phyloP scores from a whole-genome alignment of 176 grass and related monocot species.

The Eleusine coracana region DNA sequence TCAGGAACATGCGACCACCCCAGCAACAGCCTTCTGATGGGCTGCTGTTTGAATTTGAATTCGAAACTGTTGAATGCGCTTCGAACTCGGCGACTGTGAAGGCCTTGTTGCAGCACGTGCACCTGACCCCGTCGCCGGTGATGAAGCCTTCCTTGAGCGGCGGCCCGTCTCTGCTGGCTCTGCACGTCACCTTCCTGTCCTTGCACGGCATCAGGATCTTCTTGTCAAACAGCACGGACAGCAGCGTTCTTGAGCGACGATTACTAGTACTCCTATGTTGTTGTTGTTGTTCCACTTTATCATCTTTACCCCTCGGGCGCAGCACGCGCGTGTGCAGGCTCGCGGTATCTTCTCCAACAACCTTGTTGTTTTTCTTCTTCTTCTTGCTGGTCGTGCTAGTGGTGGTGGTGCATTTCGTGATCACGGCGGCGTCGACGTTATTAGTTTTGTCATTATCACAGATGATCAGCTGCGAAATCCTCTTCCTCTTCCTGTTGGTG shows the following conservation, averaged over 20 bases:
- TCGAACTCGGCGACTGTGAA: conserved; percentile 59
- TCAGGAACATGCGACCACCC: conserved; percentile 36
- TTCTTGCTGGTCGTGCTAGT: background rate
- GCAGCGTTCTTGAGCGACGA: conserved; percentile 39
- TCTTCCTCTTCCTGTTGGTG: conserved; percentile 11
- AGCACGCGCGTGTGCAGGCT: conserved; percentile 1
- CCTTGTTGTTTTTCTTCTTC: background rate
- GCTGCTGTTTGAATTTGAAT: too few species aligned
- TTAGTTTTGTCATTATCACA: too few species aligned
- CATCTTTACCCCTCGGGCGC: background rate
- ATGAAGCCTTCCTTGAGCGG: conserved; percentile 44
- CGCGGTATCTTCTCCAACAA: too few species aligned
- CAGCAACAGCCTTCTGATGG: background rate
- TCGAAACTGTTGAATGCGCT: conserved; percentile 23
- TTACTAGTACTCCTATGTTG: too few species aligned
- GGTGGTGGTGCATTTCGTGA: background rate
- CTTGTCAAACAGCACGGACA: conserved; percentile 61
- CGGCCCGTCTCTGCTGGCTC: background rate
- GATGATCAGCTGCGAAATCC: background rate
- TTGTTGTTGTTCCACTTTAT: too few species aligned
- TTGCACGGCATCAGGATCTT: conserved; percentile 34
- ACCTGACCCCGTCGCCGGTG: conserved; percentile 44
- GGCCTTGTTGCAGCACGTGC: conserved; percentile 51
- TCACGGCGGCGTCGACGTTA: background rate
- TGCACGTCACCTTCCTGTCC: conserved; percentile 49